These are phyloP conservation scores for Narthecium ossifragum DNA, from an alignment of 106 monocot genomes.

Conservation along the genomic window DNA sequence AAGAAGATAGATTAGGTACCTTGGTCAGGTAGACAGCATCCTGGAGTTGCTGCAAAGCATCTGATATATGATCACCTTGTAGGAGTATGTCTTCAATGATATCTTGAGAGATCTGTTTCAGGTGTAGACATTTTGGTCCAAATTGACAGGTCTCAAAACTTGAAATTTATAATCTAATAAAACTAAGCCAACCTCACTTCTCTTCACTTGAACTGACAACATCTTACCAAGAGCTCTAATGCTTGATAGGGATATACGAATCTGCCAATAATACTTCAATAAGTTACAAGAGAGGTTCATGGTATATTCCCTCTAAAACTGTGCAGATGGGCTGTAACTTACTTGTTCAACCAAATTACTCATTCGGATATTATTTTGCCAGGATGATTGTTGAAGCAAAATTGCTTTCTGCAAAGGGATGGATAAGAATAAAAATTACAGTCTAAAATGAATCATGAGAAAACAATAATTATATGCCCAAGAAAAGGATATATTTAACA, in stretches of 20 bases:
- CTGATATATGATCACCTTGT: conserved; percentile 82
- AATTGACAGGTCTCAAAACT: too few relatives aligned
- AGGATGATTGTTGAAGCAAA: conserved; percentile 76
- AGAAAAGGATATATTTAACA: too few relatives aligned
- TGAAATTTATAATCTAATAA: too few relatives aligned
- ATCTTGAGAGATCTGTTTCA: conserved; percentile 67
- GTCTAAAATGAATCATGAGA: too few relatives aligned
- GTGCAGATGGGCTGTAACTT: too few relatives aligned
- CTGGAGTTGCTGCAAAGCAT: conserved; percentile 77
- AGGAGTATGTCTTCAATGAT: conserved; percentile 73
- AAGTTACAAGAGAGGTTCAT: too few relatives aligned
- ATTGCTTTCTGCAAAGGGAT: conserved; percentile 55
- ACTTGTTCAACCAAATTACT: conserved; percentile 86
- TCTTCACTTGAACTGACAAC: conserved; percentile 73
- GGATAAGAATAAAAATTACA: not conserved
- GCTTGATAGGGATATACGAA: conserved; percentile 65
- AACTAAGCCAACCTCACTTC: conserved; percentile 67
- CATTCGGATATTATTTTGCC: conserved; percentile 90
- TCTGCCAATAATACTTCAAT: too few relatives aligned
- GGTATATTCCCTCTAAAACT: too few relatives aligned
- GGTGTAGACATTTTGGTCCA: too few relatives aligned
- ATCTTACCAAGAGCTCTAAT: conserved; percentile 73
- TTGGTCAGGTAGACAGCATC: conserved; percentile 86
- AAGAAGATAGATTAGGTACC: conserved; percentile 29
- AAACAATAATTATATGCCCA: too few relatives aligned